phyloP scores from a whole-genome alignment of 257 asterid species.

The Nicotiana noctiflora region DNA sequence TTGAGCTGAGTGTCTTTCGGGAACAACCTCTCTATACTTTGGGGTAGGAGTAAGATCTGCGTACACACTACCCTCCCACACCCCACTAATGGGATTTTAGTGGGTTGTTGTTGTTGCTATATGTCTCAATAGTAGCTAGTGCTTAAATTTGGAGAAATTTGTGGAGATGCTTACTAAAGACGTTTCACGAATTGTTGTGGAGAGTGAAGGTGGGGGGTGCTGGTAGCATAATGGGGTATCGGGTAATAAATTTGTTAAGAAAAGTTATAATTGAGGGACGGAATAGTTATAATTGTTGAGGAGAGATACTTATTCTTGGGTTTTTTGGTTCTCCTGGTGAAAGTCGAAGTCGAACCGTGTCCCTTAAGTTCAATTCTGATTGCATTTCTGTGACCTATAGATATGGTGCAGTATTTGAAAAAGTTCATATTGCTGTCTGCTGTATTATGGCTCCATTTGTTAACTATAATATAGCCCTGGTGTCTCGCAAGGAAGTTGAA shows the following conservation, averaged over 20 bases:
- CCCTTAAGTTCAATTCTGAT: background rate
- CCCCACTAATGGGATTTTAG: no score
- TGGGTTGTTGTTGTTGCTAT: no score
- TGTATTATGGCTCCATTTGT: background rate
- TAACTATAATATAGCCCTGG: background rate
- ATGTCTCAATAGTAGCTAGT: background rate
- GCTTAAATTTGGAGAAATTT: background rate
- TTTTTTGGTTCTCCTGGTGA: background rate
- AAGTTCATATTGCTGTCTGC: background rate
- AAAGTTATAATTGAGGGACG: background rate
- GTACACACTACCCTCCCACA: no score
- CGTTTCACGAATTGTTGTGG: background rate
- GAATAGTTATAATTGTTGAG: background rate
- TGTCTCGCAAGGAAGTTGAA: background rate
- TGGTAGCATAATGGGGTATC: background rate
- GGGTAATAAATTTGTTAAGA: background rate
- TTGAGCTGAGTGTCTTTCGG: no score
- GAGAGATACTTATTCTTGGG: background rate
- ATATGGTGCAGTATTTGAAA: background rate
- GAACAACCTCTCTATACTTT: no score
- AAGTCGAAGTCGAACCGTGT: background rate
- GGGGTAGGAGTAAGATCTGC: no score
- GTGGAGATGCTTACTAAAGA: background rate
- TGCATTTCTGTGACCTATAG: background rate
- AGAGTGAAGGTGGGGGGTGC: no score